Conservation (phyloP, 495 filamentous ascomycete species). For the Xylaria acuta region DNA sequence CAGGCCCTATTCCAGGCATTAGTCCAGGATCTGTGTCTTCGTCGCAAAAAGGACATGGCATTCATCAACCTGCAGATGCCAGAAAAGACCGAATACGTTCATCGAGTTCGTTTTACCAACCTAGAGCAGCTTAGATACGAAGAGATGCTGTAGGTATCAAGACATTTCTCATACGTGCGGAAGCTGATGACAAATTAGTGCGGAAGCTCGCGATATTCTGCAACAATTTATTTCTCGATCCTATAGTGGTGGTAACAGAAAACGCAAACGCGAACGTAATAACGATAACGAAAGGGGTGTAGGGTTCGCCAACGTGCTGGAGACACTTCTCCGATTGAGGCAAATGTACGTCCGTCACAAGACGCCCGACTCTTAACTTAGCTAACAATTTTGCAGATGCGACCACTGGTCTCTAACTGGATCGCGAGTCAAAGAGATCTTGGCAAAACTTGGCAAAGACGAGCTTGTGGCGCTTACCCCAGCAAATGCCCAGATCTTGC, state of each 20-base stretch:
- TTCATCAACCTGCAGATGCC: conserved; percentile 87
- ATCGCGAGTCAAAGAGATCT: conserved; percentile 70
- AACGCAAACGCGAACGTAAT: neutral
- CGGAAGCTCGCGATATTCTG: conserved; percentile 77
- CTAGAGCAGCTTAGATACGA: conserved; percentile 85
- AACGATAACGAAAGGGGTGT: conserved; percentile 49
- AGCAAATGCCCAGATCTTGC: conserved; percentile 75
- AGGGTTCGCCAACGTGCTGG: conserved; percentile 68
- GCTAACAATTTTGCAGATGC: conserved; percentile 50
- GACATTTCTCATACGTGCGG: neutral
- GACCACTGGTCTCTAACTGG: conserved; percentile 88
- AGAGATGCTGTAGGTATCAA: conserved; percentile 63
- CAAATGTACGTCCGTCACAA: conserved; percentile 59
- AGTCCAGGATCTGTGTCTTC: conserved; percentile 82
- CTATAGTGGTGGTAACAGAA: conserved; percentile 39
- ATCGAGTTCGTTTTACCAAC: conserved; percentile 73
- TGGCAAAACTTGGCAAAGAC: conserved; percentile 68
- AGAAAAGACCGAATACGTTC: conserved; percentile 78
- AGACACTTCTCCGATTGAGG: conserved; percentile 82
- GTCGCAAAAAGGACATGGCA: conserved; percentile 87
- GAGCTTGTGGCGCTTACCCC: conserved; percentile 73
- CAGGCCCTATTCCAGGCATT: conserved; percentile 74
- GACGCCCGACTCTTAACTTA: conserved; percentile 17
- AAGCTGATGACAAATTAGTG: conserved; percentile 45
- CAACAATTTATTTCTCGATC: conserved; percentile 58